A percentile compares a stretch with the other conserved stretches of the same genome.
Conservation (phyloP, 495 filamentous ascomycete species). For the Aspergillus coremiiformis region DNA sequence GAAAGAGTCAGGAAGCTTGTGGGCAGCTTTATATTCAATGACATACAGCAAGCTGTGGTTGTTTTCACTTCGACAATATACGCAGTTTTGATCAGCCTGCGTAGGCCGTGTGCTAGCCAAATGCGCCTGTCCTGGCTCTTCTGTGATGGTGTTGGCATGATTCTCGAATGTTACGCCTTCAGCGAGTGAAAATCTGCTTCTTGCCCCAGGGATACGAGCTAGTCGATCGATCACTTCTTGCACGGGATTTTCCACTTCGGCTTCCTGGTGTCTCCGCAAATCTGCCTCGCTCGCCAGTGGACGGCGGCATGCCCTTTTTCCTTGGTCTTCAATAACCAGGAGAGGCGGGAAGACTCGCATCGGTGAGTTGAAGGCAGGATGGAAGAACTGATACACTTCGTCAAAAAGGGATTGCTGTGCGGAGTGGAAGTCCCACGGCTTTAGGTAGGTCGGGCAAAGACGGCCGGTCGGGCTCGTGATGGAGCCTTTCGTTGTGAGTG, state of each 20-base stretch:
- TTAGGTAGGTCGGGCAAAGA: not conserved
- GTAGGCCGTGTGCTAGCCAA: too few species aligned
- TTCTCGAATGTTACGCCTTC: not conserved
- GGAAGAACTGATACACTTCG: not conserved
- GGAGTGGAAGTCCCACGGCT: not conserved
- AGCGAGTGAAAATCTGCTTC: not conserved
- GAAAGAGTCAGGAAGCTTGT: not conserved
- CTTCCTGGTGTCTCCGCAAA: not conserved
- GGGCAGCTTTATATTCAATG: slow-evolving; percentile 1
- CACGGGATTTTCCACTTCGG: slow-evolving; percentile 3
- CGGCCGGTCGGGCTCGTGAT: slow-evolving; percentile 5
- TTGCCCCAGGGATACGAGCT: not conserved
- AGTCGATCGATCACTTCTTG: slow-evolving; percentile 1
- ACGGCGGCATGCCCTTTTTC: not conserved
- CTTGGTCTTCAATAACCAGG: not conserved
- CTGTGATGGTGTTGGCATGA: not conserved
- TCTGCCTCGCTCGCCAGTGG: not conserved
- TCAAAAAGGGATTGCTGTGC: not conserved
- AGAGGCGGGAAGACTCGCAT: not conserved
- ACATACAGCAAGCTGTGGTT: not conserved
- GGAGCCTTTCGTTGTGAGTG: slow-evolving; percentile 4
- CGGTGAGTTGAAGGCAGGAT: not conserved
- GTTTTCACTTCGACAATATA: not conserved
- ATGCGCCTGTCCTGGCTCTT: not conserved
- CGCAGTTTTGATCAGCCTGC: not conserved